phyloP scores from a whole-genome alignment of 139 green algal genomes.

The Desmodesmus armatus region DNA sequence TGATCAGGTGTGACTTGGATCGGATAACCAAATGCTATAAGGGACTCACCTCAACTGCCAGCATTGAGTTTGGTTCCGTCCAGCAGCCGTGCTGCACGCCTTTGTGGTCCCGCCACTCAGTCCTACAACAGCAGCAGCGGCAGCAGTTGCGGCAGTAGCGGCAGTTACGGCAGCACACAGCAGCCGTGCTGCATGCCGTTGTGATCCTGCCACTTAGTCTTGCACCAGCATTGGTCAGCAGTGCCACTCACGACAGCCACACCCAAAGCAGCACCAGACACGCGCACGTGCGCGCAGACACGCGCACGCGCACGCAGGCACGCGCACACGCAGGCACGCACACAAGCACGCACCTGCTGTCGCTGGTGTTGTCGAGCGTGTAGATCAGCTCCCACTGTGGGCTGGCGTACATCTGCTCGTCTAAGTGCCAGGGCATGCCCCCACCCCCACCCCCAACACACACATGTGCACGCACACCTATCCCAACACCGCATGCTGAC shows the following conservation, averaged over 20 bases:
- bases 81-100: conserved; percentile 22
- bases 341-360: too few species aligned
- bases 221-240: conserved; percentile 32
- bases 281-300: too few species aligned
- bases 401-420: conserved; percentile 45
- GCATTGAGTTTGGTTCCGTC: conserved; percentile 45
- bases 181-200: conserved; percentile 6
- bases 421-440: conserved; percentile 49
- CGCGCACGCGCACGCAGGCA: too few species aligned
- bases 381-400: conserved; percentile 48
- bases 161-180: too few species aligned
- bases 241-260: too few species aligned
- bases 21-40: too few species aligned
- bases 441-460: too few species aligned
- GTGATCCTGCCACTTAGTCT: conserved; percentile 42
- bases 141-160: too few species aligned
- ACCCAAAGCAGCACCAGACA: too few species aligned
- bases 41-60: conserved; percentile 28
- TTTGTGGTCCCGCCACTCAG: conserved; percentile 39
- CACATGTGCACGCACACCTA: background rate
- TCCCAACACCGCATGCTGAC: background rate
- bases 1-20: too few species aligned
- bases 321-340: too few species aligned
- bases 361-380: conserved; percentile 45
- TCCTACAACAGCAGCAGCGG: conserved; percentile 37